These are phyloP conservation scores for Exophiala sp. DNA, from an alignment of 2,329 filamentous ascomycete species.

Conservation along the genomic window DNA sequence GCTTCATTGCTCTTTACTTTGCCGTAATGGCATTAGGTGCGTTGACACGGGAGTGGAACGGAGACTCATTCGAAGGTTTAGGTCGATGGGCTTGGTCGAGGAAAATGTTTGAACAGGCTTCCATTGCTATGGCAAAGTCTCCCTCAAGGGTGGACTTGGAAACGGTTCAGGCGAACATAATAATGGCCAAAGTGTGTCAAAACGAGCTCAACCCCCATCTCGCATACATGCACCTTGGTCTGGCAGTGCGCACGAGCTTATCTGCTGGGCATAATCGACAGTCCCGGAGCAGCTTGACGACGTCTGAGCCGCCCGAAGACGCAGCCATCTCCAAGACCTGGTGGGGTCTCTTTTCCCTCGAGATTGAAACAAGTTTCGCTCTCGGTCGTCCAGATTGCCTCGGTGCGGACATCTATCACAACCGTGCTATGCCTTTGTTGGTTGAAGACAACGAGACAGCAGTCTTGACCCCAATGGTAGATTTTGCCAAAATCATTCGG, in stretches of 20 bases:
- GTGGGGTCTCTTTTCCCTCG: constrained; percentile 47
- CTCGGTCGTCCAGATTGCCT: constrained; percentile 49
- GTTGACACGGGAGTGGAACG: constrained; percentile 9
- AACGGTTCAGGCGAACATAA: constrained; percentile 47
- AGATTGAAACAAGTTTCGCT: constrained; percentile 49
- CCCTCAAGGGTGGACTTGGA: constrained; percentile 36
- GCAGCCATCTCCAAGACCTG: constrained; percentile 45
- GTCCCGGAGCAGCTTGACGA: constrained; percentile 29
- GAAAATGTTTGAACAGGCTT: constrained; percentile 37
- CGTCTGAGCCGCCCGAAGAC: constrained; percentile 33
- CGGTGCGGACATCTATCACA: constrained; percentile 49
- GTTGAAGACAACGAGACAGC: constrained; percentile 37
- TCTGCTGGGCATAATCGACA: constrained; percentile 47
- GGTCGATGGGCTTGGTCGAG: constrained; percentile 47
- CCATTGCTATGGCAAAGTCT: background rate
- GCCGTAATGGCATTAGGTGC: constrained; percentile 47
- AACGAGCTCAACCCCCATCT: constrained; percentile 48
- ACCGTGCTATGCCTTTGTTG: constrained; percentile 36
- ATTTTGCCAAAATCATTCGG: constrained; percentile 39
- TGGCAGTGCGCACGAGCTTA: constrained; percentile 47
- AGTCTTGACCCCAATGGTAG: constrained; percentile 40
- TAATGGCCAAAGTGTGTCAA: constrained; percentile 50
- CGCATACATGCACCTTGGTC: constrained; percentile 49
- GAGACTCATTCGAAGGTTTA: constrained; percentile 40
- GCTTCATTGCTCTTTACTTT: constrained; percentile 48